Percentiles rank a stretch among this genome's conserved stretches.
Conservation (phyloP, 2,329 filamentous ascomycete species). For the Trichoderma sp. region DNA sequence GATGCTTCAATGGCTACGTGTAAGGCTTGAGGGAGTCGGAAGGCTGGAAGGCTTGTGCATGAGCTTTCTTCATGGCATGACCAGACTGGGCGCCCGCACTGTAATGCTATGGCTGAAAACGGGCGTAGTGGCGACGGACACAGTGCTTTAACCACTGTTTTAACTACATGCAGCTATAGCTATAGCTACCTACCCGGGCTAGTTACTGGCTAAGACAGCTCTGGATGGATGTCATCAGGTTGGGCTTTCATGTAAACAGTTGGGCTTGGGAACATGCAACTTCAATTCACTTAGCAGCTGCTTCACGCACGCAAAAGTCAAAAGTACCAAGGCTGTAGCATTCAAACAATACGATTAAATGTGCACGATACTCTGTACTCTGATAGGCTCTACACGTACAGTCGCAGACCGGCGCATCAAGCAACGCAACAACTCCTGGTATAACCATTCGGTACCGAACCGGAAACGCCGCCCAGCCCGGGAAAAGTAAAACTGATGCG, state of each 20-base stretch:
- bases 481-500: slow-evolving; percentile 4
- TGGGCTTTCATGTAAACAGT: not conserved
- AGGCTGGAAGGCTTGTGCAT: not conserved
- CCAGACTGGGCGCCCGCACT: slow-evolving; percentile 7
- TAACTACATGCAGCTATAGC: not conserved
- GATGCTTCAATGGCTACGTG: not conserved
- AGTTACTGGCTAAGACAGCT: not conserved
- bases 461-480: slow-evolving; percentile 12
- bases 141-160: not conserved
- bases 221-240: not conserved
- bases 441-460: slow-evolving; percentile 2
- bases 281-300: not conserved
- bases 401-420: slow-evolving; percentile 13
- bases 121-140: not conserved
- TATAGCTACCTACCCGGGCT: too few species aligned
- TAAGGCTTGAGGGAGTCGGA: not conserved
- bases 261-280: not conserved
- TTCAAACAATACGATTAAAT: slow-evolving; percentile 15
- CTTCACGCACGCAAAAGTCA: not conserved
- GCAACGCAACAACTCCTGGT: slow-evolving; percentile 15
- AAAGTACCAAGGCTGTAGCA: not conserved
- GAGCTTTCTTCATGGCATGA: slow-evolving; percentile 12
- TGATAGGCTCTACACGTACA: not conserved
- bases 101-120: slow-evolving; percentile 4
- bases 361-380: slow-evolving; percentile 12